Evolutionary conservation across 495 filamentous ascomycete species (phyloP).

Genomic region (Trichoderma asperelloides): DNA sequence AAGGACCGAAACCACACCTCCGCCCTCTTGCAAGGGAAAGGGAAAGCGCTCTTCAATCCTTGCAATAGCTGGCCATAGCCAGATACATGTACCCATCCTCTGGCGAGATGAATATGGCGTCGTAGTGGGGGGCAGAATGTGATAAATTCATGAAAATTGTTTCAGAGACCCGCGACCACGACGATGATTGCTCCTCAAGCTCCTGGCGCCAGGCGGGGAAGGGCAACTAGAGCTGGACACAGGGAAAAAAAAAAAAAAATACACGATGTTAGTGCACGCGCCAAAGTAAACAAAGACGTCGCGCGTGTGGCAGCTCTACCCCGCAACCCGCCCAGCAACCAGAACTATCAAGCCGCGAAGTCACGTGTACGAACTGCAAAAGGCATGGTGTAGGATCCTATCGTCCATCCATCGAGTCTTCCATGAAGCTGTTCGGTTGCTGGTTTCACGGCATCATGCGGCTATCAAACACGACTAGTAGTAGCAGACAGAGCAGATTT

Average conservation of each 20-base stretch:
- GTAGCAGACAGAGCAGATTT: background rate
- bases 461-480: background rate
- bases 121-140: background rate
- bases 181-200: background rate
- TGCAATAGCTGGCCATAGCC: background rate
- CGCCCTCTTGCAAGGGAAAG: slow-evolving; percentile 4
- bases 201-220: background rate
- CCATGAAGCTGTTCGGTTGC: background rate
- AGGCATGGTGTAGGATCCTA: background rate
- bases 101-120: background rate
- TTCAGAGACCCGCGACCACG: background rate
- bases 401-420: background rate
- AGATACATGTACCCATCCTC: too few species aligned
- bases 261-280: background rate
- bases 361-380: background rate
- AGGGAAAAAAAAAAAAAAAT: background rate
- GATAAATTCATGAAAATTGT: background rate
- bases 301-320: background rate
- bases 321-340: background rate
- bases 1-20: background rate
- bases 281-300: background rate
- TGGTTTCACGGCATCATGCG: background rate
- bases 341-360: background rate
- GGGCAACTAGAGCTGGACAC: background rate
- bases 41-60: background rate